Evolutionary conservation across 768 basidiomycete genomes (phyloP), one percentile per base, ranked within the genome.

Genomic region (Suillus ampliporus): DNA sequence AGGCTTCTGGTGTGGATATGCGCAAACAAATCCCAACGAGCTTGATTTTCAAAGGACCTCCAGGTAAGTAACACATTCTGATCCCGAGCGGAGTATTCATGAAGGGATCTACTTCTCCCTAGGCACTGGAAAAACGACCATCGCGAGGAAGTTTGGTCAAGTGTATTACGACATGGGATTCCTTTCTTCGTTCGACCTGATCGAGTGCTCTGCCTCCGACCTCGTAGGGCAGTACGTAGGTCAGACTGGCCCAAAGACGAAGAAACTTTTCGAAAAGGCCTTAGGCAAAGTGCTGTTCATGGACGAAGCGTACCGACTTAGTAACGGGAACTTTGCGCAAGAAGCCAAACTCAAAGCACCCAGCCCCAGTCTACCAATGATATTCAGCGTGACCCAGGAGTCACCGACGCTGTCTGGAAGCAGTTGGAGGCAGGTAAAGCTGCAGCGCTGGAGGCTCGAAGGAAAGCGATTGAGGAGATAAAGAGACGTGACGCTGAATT

Each of bases 1-100:
- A 83, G 67, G 67, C 65, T 0, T 70, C 76, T 35, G 78, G 79
- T 3, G 69, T 78, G 40, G 82, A 88, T 63, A 72, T 79, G 21
- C 78, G 82, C 4, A 77, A 82, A n/a, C 76, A 80, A 17, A 82
- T 90, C 44, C 88, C 89, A 0, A 89, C 73, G n/a, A 80, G 80
- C 46, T 91, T 89, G 56, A 74, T 90, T 2, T 90, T 91, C 79
- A 90, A 87, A 67, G 89, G 89, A 0, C 89, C 89, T 6, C 89
- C 89, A 63, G 89, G 84, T 88, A 68, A 67, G 78, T 69, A 51
- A 14, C 13, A 13, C 5, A 4, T 40, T 23, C 14, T 44, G 5
- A 10, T 41, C 13, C 37, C 0, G 31, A 51, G 19, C 50, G 11
- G 38, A 14, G 23, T 28, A 46, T 14, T 46, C 19, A 40, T 52